Base-by-base conservation (phyloP, 768 basidiomycete species). In the Gloeophyllum trabeum region DNA sequence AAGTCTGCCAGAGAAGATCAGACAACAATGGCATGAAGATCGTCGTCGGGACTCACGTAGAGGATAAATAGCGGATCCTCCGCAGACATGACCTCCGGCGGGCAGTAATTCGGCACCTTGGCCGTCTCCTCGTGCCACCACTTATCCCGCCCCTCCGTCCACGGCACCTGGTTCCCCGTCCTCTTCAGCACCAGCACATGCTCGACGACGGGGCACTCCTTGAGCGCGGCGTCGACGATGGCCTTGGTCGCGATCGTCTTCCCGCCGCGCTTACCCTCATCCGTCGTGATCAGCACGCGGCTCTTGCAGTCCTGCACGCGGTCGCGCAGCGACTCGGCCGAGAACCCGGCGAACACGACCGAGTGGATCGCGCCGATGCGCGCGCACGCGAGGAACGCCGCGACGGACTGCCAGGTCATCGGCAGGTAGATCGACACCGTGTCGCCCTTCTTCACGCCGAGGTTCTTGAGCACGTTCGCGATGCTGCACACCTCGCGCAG, bases 21-120 rank as follows among this genome's bases (percentile, higher is more conserved):
- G 43, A 45, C 42, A 4, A 43, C 22, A 37, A 36, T 13, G 40
- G 18, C 35, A 37, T 25, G 3, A 21, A 21, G 34, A 16, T 18
- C 12, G n/a, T n/a, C n/a, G n/a, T n/a, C n/a, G n/a, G n/a, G n/a
- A 71, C 88, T 66, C 55, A 92, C 93, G 62, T 98, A 99, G 46
- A 99, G 91, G 56, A 99, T 97, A 64, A 99, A 99, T 19, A 99
- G 70, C 1, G 94, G 94, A 56, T 98, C 96, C 59, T 99, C 94
- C n/a, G 87, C 62, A 24, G 75, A 57, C 84, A 99, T 90, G 48
- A 84, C 58, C 63, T 89, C 88, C 13, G 81, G 81, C 1, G 93
- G 79, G 67, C 90, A 94, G 66, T 88, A 94, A 44, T 71, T 75
- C 14, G 87, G 78, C 13, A 96, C 91, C 59, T 80, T 86, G 18